Percentiles rank a stretch among this genome's conserved stretches.
These are phyloP conservation scores for Cystoisospora suis DNA, from an alignment of 169 alveolate species.

Conservation along the genomic window DNA sequence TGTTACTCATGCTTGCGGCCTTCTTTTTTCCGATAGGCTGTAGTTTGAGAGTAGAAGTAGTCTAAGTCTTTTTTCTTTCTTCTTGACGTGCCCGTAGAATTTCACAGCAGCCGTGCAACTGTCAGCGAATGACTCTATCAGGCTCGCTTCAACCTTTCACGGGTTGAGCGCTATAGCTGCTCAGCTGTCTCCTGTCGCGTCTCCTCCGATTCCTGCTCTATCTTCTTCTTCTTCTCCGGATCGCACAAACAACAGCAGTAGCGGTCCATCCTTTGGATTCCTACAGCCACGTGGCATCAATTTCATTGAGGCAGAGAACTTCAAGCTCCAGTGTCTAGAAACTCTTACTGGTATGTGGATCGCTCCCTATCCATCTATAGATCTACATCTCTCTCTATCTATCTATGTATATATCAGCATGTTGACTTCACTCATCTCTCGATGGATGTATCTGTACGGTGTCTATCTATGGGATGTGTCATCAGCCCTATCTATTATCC, in stretches of 20 bases:
- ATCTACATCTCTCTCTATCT: too few relatives aligned
- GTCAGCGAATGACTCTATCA: slow-evolving; percentile 89
- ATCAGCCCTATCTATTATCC: too few relatives aligned
- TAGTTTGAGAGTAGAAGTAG: background rate
- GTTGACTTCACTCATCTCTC: too few relatives aligned
- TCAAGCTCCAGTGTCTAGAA: slow-evolving; percentile 89
- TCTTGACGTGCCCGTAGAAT: slow-evolving; percentile 73
- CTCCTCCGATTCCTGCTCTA: slow-evolving; percentile 56
- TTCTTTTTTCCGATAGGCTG: too few relatives aligned
- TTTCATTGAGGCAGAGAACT: slow-evolving; percentile 84
- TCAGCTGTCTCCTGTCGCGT: slow-evolving; percentile 81
- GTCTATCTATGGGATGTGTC: too few relatives aligned
- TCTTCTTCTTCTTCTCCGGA: slow-evolving; percentile 37
- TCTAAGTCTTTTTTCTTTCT: background rate
- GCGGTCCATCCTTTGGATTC: background rate
- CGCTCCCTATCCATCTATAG: too few relatives aligned
- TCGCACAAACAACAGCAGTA: too few relatives aligned
- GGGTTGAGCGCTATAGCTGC: slow-evolving; percentile 92
- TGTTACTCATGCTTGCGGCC: background rate
- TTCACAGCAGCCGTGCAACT: slow-evolving; percentile 83
- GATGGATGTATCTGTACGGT: too few relatives aligned
- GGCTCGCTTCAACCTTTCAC: slow-evolving; percentile 94
- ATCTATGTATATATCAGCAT: too few relatives aligned
- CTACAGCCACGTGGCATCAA: slow-evolving; percentile 84
- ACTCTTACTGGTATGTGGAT: slow-evolving; percentile 86